Evolutionary conservation across 1,284 basidiomycete genomes (phyloP).

Genomic region (Gymnopus androsaceus): DNA sequence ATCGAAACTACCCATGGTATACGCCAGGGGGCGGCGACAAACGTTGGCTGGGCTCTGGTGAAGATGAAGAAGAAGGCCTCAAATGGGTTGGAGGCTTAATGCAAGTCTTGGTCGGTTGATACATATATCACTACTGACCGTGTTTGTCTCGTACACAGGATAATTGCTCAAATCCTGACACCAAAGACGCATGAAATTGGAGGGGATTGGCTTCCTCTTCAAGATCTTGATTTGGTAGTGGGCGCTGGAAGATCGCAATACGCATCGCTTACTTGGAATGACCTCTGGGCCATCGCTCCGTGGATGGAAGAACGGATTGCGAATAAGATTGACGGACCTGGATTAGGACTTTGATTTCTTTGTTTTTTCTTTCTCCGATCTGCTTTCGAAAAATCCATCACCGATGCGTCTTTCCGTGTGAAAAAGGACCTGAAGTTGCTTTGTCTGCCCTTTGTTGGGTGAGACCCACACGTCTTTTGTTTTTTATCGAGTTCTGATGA

Average conservation of each 20-base stretch:
- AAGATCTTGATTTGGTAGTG: constrained; percentile 52
- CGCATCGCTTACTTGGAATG: constrained; percentile 67
- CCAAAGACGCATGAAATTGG: constrained; percentile 42
- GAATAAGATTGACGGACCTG: constrained; percentile 65
- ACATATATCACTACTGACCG: neutral
- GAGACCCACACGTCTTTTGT: too few relatives aligned
- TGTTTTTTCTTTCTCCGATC: too few relatives aligned
- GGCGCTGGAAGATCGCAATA: constrained; percentile 58
- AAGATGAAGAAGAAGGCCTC: constrained; percentile 58
- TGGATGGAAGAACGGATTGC: constrained; percentile 71
- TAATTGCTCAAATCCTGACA: constrained; percentile 63
- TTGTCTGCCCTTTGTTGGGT: too few relatives aligned
- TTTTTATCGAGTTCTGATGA: too few relatives aligned
- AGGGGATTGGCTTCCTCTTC: constrained; percentile 37
- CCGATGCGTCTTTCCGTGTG: too few relatives aligned
- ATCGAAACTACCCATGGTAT: constrained; percentile 69
- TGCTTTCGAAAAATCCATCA: too few relatives aligned
- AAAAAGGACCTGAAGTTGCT: too few relatives aligned
- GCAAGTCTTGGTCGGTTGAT: too few relatives aligned
- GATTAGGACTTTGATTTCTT: constrained; percentile 59
- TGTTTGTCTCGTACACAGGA: constrained; percentile 39
- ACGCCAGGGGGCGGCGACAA: constrained; percentile 68
- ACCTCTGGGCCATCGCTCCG: constrained; percentile 70
- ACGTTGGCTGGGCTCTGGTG: constrained; percentile 59
- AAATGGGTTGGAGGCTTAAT: constrained; percentile 75